Evolutionary conservation across 78 protist genomes (phyloP).

Genomic region (Monocercomonoides exilis): DNA sequence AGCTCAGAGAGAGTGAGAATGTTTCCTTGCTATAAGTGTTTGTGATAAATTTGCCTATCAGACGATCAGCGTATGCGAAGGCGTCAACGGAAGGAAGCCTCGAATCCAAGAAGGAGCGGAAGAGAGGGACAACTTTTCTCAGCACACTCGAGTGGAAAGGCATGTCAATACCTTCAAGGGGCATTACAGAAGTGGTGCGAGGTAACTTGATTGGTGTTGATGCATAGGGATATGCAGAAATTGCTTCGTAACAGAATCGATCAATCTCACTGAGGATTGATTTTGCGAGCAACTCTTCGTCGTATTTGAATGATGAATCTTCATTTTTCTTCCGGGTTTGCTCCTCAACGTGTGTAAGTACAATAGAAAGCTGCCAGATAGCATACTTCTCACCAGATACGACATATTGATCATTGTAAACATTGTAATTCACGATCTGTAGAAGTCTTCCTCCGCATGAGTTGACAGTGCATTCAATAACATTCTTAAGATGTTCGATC

Average conservation of each 20-base stretch:
- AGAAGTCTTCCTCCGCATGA: conserved; percentile 12
- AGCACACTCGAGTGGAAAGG: conserved; percentile 60
- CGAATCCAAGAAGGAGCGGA: neutral
- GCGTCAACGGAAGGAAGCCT: neutral
- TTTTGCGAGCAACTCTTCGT: neutral
- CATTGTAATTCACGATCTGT: conserved; percentile 62
- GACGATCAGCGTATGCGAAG: neutral
- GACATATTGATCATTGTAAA: conserved; percentile 44
- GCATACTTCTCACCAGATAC: conserved; percentile 36
- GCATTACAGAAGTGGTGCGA: conserved; percentile 47
- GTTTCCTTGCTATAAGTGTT: conserved; percentile 13
- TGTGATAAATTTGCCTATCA: neutral
- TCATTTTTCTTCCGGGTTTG: no score
- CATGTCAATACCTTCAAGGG: conserved; percentile 61
- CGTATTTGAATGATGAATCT: no score
- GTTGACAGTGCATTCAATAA: neutral
- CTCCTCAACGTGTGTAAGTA: conserved; percentile 1
- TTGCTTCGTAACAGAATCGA: neutral
- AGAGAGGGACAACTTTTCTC: conserved; percentile 18
- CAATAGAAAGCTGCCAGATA: conserved; percentile 31
- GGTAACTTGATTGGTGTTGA: neutral
- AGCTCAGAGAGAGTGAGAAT: conserved; percentile 53
- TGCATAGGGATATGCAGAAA: neutral
- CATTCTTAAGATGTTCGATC: neutral
- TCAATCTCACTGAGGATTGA: neutral